These are phyloP conservation scores for Ramaria sp. DNA, from an alignment of 768 basidiomycete species.

Conservation along the genomic window DNA sequence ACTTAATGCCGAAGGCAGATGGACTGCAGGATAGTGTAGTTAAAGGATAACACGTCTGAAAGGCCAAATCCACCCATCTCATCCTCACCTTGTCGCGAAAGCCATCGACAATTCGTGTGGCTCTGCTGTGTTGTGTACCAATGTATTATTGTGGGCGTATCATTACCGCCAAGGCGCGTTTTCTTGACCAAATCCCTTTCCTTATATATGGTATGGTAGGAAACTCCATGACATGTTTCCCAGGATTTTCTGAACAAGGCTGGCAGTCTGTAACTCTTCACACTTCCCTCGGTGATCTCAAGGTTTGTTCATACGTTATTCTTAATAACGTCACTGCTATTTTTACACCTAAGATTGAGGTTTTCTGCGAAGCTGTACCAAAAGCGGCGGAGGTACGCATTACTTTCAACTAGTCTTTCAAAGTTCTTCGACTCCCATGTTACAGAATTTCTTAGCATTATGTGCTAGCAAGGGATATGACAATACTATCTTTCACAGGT, in stretches of 20 bases:
- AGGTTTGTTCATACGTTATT: slow-evolving; percentile 39
- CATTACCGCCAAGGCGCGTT: no score
- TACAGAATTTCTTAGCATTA: slow-evolving; percentile 88
- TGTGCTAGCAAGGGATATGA: slow-evolving; percentile 87
- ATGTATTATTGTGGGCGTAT: slow-evolving; percentile 4
- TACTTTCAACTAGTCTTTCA: neutral
- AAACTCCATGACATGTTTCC: neutral
- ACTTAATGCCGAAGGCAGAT: slow-evolving; percentile 6
- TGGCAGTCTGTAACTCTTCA: slow-evolving; percentile 88
- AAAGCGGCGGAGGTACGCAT: slow-evolving; percentile 80
- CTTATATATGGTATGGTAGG: neutral
- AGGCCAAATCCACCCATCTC: neutral
- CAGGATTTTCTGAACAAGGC: neutral
- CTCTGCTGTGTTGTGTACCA: neutral
- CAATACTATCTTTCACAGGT: slow-evolving; percentile 67
- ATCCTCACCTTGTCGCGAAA: neutral
- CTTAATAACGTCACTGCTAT: neutral
- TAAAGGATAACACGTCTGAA: neutral
- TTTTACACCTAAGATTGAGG: slow-evolving; percentile 57
- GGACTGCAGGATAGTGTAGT: neutral
- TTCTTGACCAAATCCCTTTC: neutral
- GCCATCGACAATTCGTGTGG: neutral
- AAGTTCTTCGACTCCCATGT: neutral
- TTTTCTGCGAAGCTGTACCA: slow-evolving; percentile 96
- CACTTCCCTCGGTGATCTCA: slow-evolving; percentile 90